Evolutionary conservation across 257 asterid species (phyloP).

Genomic region (Nyctanthes arbortristis): DNA sequence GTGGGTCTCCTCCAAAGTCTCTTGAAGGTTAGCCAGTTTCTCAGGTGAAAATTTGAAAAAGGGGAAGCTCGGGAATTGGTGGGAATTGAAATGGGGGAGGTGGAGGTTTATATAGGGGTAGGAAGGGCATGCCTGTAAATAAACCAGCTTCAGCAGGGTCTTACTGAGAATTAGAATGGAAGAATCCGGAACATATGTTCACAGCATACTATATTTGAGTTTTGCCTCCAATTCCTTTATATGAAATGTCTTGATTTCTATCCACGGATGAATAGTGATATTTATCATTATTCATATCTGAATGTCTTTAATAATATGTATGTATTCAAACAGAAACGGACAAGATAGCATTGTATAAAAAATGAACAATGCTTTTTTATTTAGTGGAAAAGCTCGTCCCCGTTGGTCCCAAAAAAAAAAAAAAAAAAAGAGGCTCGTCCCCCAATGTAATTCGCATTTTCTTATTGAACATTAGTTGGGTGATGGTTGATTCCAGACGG

Average conservation of each 20-base stretch:
- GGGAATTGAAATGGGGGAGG: neutral
- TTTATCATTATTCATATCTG: no score
- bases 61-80: neutral
- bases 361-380: no score
- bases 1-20: constrained; percentile 85
- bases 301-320: no score
- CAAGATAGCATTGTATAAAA: no score
- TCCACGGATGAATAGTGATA: neutral
- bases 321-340: no score
- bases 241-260: neutral
- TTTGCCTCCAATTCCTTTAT: neutral
- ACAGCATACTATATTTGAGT: neutral
- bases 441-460: no score
- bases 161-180: neutral
- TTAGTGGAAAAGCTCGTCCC: no score
- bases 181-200: neutral
- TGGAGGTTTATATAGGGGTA: constrained; percentile 19
- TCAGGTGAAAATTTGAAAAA: neutral
- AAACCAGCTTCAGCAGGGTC: no score
- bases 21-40: constrained; percentile 81
- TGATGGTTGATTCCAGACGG: no score
- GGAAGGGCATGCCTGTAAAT: constrained; percentile 10
- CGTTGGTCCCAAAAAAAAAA: no score
- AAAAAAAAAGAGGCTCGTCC: no score
- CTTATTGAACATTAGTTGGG: no score